Base-by-base conservation (phyloP, 768 basidiomycete genomes). In the Cantharellus anzutake region DNA sequence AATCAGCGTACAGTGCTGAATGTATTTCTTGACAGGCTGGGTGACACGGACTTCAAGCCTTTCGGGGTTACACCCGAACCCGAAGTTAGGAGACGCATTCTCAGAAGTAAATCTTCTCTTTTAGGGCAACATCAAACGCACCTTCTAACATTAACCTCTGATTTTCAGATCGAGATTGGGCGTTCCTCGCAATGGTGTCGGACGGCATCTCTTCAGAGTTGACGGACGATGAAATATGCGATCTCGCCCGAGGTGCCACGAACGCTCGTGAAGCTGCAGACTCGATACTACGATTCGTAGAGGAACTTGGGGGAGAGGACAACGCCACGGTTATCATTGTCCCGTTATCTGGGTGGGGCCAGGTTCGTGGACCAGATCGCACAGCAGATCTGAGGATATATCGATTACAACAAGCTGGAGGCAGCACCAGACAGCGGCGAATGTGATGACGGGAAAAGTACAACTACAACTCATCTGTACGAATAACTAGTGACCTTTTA, bases 21-120 rank as follows among this genome's bases (percentile, higher is more conserved):
- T 20, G 20, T 58, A 50, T 51, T 50, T 62, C 2, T 42, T 40
- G 44, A 5, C 65, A 92, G 91, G 62, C 75, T 96, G 56, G 92
- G 92, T 38, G 92, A 97, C 68, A 76, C 90, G 39, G 82, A 81
- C 60, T 97, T 80, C 74, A 94, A 94, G 67, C 81, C 78, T 48
- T 89, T 83, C 62, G 92, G 92, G 0, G 86, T 97, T 29, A 96
- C 92, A 0, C 85, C 91, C 37, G 92, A 96, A 68, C 92, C 92
- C 2, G 88, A 96, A 68, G 81, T 94, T 20, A 76, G 81, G 51
- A 78, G 82, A 35, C 82, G 80, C 63, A 71, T 92, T 5, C 70
- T 93, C 11, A 73, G 86, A 68, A 88, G 92, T 88, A 61, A 62
- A 72, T 65, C n/a, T 29, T 29, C 48, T n/a, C 44, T 37, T 7